Evolutionary conservation across 1,284 basidiomycete genomes (phyloP), one percentile per base, ranked within the genome.

Genomic region (Tausonia pullulans): DNA sequence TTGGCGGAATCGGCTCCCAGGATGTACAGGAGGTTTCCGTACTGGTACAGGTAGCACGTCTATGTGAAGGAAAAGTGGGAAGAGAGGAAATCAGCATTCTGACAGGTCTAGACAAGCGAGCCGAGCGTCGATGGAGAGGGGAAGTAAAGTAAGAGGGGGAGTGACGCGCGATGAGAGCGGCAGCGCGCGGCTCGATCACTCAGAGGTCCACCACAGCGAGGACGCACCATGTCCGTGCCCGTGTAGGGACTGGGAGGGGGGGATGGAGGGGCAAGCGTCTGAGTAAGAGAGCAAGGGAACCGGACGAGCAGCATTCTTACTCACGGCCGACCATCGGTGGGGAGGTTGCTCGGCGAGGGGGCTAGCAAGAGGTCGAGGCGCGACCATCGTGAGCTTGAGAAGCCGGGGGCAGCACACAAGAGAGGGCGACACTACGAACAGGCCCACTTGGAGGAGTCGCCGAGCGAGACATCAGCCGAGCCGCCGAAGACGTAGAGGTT

Each of bases 1-100:
- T 84, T 84, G 40, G 82, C 78, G 11, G 80, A 77, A 74, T 92
- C 87, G 2, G 81, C 88, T 70, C 87, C 85, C 57, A 90, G 73
- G 52, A 91, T 83, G 72, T 92, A 92, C 54, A 93, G 80, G 51
- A 87, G 73, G 61, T 78, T 78, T 69, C 71, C 72, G 68, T 71
- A 73, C 67, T 77, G 75, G 9, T 72, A 73, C n/a, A 77, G 69
- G 56, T 76, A 63, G 69, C 77, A 78, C 60, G 75, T 74, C 39
- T 27, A 27, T 27, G 27, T 27, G 27, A 27, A 8, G 39, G 8
- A 48, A 5, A 6, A 6, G 9, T 45, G n/a, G 39, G 58, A 40
- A 9, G 7, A 49, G 39, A 39, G 27, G 27, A 27, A 27, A 27
- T 27, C 27, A 27, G 27, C 27, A 27, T 27, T 27, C 27, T 27